Conservation (phyloP, 371 early-diverging fungal species). For the Mortierella sp. region DNA sequence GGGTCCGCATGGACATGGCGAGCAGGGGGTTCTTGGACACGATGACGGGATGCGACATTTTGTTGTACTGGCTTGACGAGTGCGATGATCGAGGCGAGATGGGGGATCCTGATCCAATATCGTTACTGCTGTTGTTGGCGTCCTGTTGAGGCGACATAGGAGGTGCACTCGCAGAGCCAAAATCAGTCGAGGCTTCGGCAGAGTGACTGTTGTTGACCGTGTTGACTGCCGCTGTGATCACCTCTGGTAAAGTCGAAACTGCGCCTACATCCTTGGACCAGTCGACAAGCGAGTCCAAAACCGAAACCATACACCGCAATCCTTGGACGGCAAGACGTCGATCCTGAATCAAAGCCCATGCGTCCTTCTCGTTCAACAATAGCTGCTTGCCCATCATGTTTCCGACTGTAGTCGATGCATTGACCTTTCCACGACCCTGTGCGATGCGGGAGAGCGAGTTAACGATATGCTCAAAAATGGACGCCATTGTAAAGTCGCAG, state of each 20-base stretch:
- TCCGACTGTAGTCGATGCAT: constrained; percentile 46
- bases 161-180: neutral
- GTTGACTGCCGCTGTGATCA: constrained; percentile 26
- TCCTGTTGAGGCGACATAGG: constrained; percentile 43
- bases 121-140: constrained; percentile 44
- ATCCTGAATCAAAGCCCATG: constrained; percentile 58
- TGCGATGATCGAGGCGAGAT: constrained; percentile 64
- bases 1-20: constrained; percentile 58
- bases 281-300: constrained; percentile 70
- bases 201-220: constrained; percentile 26
- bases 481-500: constrained; percentile 87
- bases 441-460: constrained; percentile 75
- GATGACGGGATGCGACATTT: constrained; percentile 58
- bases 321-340: constrained; percentile 58
- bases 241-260: constrained; percentile 31
- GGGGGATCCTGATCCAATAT: constrained; percentile 63
- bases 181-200: constrained; percentile 32
- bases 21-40: constrained; percentile 61
- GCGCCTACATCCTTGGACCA: constrained; percentile 70
- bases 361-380: constrained; percentile 56
- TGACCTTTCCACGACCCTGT: constrained; percentile 59
- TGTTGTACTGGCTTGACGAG: constrained; percentile 61
- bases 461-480: constrained; percentile 85
- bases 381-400: constrained; percentile 59
- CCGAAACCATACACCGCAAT: constrained; percentile 59